Base-by-base conservation (phyloP, 805 yeast species). In the Yamadazyma ubonensis region DNA sequence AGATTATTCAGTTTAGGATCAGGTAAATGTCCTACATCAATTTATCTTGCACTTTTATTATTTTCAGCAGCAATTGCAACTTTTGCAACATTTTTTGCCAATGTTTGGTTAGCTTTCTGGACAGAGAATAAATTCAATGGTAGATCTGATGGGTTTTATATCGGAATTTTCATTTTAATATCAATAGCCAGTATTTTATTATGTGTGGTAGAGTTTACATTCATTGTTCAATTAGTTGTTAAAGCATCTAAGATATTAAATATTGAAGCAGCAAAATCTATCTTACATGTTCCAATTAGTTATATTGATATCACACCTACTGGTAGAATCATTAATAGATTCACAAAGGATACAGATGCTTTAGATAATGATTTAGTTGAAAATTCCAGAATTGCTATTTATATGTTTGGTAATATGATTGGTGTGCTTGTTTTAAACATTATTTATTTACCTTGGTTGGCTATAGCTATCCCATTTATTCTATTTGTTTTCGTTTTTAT, bases 101-200 rank as follows among this genome's bases (percentile, higher is more conserved):
- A 81, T 57, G 79, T 81, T 14, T 86, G 95, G 95, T 68, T 89
- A 42, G 80, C 95, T 1, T 88, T 82, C 59, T 88, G 96, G 96
- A 70, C 81, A 4, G 71, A 69, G 14, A 41, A 67, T 37, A 77
- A 73, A 55, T 86, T 83, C 53, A 45, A 57, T 4, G 55, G 57
- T 17, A 61, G 63, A 39, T 39, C 75, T 6, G 66, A 71, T 39
- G 73, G 77, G 0, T 78, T 79, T 49, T 86, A 86, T 63, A 83
- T 83, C 58, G 95, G 93, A 1, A 48, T 86, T 32, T 83, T 81
- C 50, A 81, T 83, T 26, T 66, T 81, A 72, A 67, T 81, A 46
- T 65, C 83, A 0, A 51, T 81, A 5, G 48, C 78, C 29, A 58
- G 75, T 29, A 65, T 79, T 12, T 43, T 77, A 6, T 58, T 73